Percentiles rank a stretch among this genome's conserved stretches.
Conservation (phyloP, 2,329 filamentous ascomycete genomes). For the Biscogniauxia marginata region DNA sequence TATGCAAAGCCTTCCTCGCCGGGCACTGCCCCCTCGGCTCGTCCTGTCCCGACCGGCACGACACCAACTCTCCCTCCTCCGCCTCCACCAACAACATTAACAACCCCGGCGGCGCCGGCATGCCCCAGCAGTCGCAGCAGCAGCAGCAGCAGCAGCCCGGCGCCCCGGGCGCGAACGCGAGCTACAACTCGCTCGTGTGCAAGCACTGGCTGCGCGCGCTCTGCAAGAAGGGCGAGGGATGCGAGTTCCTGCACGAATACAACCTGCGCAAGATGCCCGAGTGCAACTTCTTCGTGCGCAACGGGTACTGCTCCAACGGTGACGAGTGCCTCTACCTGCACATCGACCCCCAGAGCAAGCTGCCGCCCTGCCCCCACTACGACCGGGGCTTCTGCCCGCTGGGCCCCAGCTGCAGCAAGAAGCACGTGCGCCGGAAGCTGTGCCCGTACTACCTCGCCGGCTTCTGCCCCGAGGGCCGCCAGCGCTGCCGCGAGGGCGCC, state of each 20-base stretch:
- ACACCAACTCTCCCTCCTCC: conserved; percentile 39
- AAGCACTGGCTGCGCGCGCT: conserved; percentile 98
- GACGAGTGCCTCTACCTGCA: conserved; percentile 95
- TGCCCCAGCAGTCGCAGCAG: background rate
- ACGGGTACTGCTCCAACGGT: conserved; percentile 93
- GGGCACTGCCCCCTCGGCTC: conserved; percentile 85
- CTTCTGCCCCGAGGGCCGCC: conserved; percentile 79
- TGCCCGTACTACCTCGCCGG: conserved; percentile 88
- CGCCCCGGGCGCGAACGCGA: conserved; percentile 36
- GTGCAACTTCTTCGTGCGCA: conserved; percentile 93
- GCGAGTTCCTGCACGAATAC: conserved; percentile 98
- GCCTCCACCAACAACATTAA: conserved; percentile 5
- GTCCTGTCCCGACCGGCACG: conserved; percentile 82
- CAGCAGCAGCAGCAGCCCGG: conserved; percentile 27
- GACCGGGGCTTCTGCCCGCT: conserved; percentile 92
- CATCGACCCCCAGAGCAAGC: conserved; percentile 76
- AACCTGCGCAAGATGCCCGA: conserved; percentile 98
- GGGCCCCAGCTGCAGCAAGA: conserved; percentile 82
- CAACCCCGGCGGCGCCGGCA: background rate
- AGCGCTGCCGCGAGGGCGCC: conserved; percentile 72
- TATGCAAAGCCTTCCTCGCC: conserved; percentile 82
- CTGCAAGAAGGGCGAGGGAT: conserved; percentile 95
- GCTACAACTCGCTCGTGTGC: conserved; percentile 84
- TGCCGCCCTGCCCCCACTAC: conserved; percentile 85
- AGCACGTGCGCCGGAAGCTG: conserved; percentile 78